These are phyloP conservation scores for Magnolia kwangsiensis DNA, from an alignment of 164 flowering plant species.

Conservation along the genomic window DNA sequence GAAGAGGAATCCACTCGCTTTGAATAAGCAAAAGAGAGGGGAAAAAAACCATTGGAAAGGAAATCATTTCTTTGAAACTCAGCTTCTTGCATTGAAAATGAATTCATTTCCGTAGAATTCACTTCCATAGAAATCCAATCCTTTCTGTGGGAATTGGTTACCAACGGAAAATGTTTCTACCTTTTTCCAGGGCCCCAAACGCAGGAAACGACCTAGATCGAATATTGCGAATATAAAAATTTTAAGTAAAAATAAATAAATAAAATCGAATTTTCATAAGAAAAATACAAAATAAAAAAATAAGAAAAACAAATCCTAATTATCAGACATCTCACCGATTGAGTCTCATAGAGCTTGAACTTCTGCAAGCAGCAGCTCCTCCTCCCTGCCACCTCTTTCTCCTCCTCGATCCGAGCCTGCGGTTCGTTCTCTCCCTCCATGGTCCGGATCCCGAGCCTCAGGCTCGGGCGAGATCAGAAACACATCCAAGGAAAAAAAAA, in stretches of 20 bases:
- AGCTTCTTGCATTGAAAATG: background rate
- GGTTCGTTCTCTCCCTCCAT: slow-evolving; percentile 47
- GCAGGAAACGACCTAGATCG: background rate
- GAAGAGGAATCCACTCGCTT: background rate
- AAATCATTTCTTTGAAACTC: background rate
- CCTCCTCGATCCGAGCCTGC: slow-evolving; percentile 23
- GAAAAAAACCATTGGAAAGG: background rate
- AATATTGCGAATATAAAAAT: background rate
- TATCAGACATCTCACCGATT: slow-evolving; percentile 48
- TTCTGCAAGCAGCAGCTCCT: slow-evolving; percentile 55
- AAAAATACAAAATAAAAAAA: no score
- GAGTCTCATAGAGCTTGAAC: slow-evolving; percentile 87
- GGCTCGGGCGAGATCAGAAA: slow-evolving; percentile 43
- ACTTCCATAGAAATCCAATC: background rate
- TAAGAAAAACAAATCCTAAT: background rate
- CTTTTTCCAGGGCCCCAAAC: background rate
- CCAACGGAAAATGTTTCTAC: background rate
- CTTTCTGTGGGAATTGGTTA: background rate
- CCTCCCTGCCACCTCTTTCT: background rate
- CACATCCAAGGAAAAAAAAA: slow-evolving; percentile 19
- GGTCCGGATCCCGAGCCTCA: slow-evolving; percentile 46
- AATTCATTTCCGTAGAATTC: background rate
- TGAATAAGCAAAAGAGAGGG: background rate
- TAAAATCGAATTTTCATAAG: background rate
- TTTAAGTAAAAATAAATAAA: no score